Evolutionary conservation across 2,329 filamentous ascomycete species (phyloP).

Genomic region (Byssoonygena ceratinophila): DNA sequence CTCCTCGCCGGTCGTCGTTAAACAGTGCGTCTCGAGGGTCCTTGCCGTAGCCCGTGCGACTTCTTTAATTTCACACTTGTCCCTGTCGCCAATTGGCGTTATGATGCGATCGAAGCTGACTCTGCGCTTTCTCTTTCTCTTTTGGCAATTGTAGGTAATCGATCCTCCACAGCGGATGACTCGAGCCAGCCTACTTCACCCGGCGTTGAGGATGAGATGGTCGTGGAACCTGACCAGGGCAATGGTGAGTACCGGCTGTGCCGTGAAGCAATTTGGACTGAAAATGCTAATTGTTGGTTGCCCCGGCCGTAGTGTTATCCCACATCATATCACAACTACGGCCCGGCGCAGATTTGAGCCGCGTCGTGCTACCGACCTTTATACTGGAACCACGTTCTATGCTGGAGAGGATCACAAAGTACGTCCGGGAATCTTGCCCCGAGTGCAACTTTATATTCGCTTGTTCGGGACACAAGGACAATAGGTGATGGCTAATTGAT

Average conservation of each 20-base stretch:
- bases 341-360: conserved; percentile 86
- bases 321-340: conserved; percentile 97
- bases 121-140: conserved; percentile 16
- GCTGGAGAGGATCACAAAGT: conserved; percentile 98
- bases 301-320: conserved; percentile 57
- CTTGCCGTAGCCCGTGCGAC: conserved; percentile 6
- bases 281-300: conserved; percentile 3
- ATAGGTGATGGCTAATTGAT: conserved; percentile 18
- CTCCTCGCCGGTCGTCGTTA: conserved; percentile 30
- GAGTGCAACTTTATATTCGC: background rate
- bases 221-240: conserved; percentile 85
- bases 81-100: background rate
- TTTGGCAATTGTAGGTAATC: conserved; percentile 30
- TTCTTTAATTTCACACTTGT: background rate
- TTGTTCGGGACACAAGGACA: background rate
- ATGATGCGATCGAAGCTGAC: background rate
- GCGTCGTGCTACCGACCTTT: conserved; percentile 91
- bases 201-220: conserved; percentile 59
- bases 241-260: conserved; percentile 55
- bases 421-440: conserved; percentile 27
- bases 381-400: conserved; percentile 96
- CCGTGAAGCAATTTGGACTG: background rate
- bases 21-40: conserved; percentile 26
- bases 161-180: conserved; percentile 49
- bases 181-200: conserved; percentile 28